phyloP scores from a whole-genome alignment of 495 filamentous ascomycete species.

The Pseudomonodictys pantanalensis region DNA sequence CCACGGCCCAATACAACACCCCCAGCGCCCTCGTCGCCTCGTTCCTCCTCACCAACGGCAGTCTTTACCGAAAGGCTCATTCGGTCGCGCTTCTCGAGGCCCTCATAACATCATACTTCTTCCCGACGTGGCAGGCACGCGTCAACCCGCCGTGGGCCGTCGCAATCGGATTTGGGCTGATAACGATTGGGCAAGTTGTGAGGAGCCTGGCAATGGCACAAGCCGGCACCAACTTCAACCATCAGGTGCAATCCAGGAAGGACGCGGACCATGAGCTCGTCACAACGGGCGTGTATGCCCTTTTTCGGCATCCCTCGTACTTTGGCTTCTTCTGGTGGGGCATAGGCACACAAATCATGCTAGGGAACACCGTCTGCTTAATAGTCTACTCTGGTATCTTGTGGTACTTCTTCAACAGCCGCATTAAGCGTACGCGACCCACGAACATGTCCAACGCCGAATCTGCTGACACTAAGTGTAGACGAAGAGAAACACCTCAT shows the following conservation, averaged over 20 bases:
- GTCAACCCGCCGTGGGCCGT: slow-evolving; percentile 34
- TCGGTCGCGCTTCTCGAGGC: slow-evolving; percentile 68
- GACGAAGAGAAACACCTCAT: slow-evolving; percentile 77
- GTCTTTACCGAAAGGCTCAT: slow-evolving; percentile 81
- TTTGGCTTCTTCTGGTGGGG: slow-evolving; percentile 99
- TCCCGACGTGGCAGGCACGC: slow-evolving; percentile 50
- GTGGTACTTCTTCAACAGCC: slow-evolving; percentile 74
- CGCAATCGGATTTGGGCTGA: slow-evolving; percentile 59
- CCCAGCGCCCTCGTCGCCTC: slow-evolving; percentile 63
- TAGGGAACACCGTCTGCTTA: slow-evolving; percentile 80
- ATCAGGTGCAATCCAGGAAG: slow-evolving; percentile 68
- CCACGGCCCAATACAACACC: slow-evolving; percentile 81
- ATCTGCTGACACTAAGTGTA: slow-evolving; percentile 25
- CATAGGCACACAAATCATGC: slow-evolving; percentile 83
- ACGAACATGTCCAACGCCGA: not conserved
- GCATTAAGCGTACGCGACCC: slow-evolving; percentile 63
- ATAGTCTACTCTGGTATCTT: slow-evolving; percentile 69
- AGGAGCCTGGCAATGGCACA: slow-evolving; percentile 81
- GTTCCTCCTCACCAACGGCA: slow-evolving; percentile 84
- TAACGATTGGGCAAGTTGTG: slow-evolving; percentile 67
- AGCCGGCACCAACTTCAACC: slow-evolving; percentile 89
- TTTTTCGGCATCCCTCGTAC: slow-evolving; percentile 82
- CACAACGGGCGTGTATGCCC: slow-evolving; percentile 63
- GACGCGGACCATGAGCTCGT: slow-evolving; percentile 72
- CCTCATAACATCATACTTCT: slow-evolving; percentile 55